phyloP scores from a whole-genome alignment of 108 stramenopile species.

The Poteriospumella lacustris region DNA sequence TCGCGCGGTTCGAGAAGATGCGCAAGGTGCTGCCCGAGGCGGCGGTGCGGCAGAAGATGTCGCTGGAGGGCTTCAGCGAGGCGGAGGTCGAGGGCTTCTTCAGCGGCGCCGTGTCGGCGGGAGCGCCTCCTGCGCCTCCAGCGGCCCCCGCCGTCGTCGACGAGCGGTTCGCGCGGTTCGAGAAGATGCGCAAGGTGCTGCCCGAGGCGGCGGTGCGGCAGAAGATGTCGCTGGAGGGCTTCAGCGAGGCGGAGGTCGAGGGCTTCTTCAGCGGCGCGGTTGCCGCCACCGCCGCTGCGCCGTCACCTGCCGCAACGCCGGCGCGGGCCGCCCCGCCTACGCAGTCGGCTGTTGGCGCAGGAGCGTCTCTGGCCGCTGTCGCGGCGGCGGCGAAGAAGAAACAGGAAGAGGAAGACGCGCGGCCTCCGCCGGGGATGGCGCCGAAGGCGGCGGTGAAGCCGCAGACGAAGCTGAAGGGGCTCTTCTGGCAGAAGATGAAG shows the following conservation, averaged over 20 bases:
- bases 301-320: background rate
- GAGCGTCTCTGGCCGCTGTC: no score
- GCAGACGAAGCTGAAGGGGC: background rate
- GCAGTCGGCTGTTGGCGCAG: no score
- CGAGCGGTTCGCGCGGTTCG: background rate
- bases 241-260: background rate
- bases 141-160: background rate
- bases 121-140: background rate
- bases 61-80: background rate
- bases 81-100: background rate
- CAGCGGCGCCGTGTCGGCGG: background rate
- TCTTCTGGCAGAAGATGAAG: slow-evolving; percentile 19
- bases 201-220: background rate
- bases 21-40: background rate
- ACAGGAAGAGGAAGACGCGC: no score
- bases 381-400: no score
- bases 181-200: background rate
- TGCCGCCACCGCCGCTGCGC: background rate
- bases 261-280: background rate
- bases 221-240: background rate
- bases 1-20: background rate
- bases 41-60: background rate
- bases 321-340: background rate
- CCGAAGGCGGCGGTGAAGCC: slow-evolving; percentile 1
- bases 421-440: background rate